Conservation (phyloP, 345 rosid genomes). For the Cardiospermum halicacabum region DNA sequence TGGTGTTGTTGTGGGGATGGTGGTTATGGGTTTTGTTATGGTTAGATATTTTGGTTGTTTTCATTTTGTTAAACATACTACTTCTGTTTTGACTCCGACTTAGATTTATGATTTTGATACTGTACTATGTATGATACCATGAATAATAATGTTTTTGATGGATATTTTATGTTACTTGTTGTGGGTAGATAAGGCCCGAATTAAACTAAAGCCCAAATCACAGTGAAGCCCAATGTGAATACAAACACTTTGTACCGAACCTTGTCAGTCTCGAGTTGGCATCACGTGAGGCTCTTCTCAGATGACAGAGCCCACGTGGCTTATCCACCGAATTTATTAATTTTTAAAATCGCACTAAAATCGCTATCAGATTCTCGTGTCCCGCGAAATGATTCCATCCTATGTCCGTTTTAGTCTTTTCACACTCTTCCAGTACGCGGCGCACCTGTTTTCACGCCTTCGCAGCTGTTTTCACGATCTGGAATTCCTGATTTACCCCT, state of each 20-base stretch:
- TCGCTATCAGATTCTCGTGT: slow-evolving; percentile 19
- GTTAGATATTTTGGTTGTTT: slow-evolving; percentile 15
- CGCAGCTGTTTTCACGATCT: neutral
- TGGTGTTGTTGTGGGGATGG: slow-evolving; percentile 31
- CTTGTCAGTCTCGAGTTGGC: neutral
- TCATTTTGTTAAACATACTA: neutral
- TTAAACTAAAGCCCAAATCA: too few species aligned
- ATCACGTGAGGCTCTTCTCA: slow-evolving; percentile 18
- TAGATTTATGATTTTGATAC: neutral
- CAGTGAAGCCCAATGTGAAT: too few species aligned
- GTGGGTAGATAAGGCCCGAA: too few species aligned
- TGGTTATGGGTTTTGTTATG: slow-evolving; percentile 19
- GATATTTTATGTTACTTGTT: too few species aligned
- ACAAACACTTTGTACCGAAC: neutral
- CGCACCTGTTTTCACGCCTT: slow-evolving; percentile 1
- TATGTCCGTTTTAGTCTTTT: slow-evolving; percentile 17
- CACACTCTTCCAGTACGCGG: neutral
- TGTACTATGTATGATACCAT: neutral
- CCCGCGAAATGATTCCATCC: neutral
- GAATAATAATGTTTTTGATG: neutral
- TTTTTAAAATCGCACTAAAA: slow-evolving; percentile 17
- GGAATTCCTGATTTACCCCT: slow-evolving; percentile 15
- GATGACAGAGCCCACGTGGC: slow-evolving; percentile 8
- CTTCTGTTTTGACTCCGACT: slow-evolving; percentile 20
- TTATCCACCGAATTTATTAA: neutral